Evolutionary conservation across 805 yeast species (phyloP).

Genomic region (Candida michaelii): DNA sequence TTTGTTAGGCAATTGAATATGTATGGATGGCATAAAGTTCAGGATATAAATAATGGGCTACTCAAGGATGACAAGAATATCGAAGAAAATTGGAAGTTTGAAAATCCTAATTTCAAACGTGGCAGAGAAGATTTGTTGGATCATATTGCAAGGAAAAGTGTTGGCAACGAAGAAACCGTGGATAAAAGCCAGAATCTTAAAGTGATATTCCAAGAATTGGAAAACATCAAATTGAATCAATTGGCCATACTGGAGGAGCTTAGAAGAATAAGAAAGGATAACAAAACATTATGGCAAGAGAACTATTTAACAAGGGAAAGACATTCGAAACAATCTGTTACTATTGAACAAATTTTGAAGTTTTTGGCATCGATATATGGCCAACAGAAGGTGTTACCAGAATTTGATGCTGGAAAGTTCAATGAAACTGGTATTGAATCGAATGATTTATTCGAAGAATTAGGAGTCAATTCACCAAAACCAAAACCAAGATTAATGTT

Average conservation of each 20-base stretch:
- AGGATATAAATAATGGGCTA: constrained; percentile 81
- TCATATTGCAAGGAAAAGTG: constrained; percentile 70
- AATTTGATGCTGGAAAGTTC: constrained; percentile 13
- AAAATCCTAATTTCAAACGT: constrained; percentile 72
- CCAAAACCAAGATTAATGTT: constrained; percentile 42
- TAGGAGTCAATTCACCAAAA: constrained; percentile 7
- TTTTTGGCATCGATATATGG: constrained; percentile 85
- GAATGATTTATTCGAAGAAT: constrained; percentile 13
- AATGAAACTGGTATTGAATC: constrained; percentile 19
- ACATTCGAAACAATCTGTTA: constrained; percentile 81
- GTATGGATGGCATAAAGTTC: constrained; percentile 99
- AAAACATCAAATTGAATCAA: constrained; percentile 75
- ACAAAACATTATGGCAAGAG: constrained; percentile 90
- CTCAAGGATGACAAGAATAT: constrained; percentile 42
- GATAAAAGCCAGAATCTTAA: constrained; percentile 44
- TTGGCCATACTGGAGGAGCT: constrained; percentile 80
- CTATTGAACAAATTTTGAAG: constrained; percentile 81
- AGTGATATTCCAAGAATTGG: constrained; percentile 67
- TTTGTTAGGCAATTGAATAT: constrained; percentile 94
- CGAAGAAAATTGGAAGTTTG: constrained; percentile 89
- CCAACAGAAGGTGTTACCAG: constrained; percentile 37
- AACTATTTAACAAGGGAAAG: constrained; percentile 80
- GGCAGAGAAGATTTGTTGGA: constrained; percentile 85
- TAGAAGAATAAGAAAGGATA: constrained; percentile 79
- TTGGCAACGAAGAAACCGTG: constrained; percentile 17